Evolutionary conservation across 2,329 filamentous ascomycete genomes (phyloP).

Genomic region (Dactylonectria estremocensis): DNA sequence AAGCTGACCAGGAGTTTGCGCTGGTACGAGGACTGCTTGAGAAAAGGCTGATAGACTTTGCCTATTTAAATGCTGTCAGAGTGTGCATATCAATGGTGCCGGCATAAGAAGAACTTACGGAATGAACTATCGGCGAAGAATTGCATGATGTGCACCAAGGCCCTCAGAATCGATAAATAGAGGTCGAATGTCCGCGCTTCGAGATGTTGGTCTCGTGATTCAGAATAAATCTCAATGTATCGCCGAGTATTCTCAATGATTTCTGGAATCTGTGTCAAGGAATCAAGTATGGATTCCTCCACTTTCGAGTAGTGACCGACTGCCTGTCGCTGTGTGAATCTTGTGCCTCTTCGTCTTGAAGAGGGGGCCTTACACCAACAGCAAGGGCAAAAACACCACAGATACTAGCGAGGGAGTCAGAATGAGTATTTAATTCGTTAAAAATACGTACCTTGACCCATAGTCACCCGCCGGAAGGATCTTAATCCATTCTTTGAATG

Average conservation of each 20-base stretch:
- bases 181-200: constrained; percentile 30
- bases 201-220: constrained; percentile 24
- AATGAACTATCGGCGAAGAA: constrained; percentile 31
- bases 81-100: background rate
- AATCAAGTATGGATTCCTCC: constrained; percentile 27
- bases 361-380: background rate
- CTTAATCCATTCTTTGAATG: background rate
- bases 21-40: constrained; percentile 18
- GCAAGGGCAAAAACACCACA: constrained; percentile 5
- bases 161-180: constrained; percentile 21
- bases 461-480: constrained; percentile 6
- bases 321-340: background rate
- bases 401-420: background rate
- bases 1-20: background rate
- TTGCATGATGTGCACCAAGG: constrained; percentile 30
- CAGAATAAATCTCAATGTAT: constrained; percentile 28
- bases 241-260: constrained; percentile 27
- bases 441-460: background rate
- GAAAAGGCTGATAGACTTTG: background rate
- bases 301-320: constrained; percentile 15
- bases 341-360: background rate
- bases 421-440: background rate
- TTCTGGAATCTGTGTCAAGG: constrained; percentile 23
- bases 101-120: background rate
- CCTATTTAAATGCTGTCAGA: background rate